Evolutionary conservation across 257 asterid species (phyloP).

Genomic region (Vinca minor): DNA sequence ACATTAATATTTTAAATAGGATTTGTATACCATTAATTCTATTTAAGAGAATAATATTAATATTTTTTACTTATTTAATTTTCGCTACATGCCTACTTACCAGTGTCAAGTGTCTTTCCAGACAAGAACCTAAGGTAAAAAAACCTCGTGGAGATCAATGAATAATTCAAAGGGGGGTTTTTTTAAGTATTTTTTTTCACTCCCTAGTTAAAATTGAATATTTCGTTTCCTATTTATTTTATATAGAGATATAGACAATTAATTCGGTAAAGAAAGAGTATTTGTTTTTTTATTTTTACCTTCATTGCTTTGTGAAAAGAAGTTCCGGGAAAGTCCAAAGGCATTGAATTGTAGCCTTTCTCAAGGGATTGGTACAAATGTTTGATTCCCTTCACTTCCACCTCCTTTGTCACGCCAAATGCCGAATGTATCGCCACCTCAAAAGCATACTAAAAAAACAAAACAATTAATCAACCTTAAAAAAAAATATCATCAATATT

Average conservation of each 20-base stretch:
- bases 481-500: no score
- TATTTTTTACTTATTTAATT: no score
- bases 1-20: no score
- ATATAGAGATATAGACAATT: no score
- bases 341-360: slow-evolving; percentile 73
- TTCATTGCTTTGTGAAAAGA: slow-evolving; percentile 48
- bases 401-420: slow-evolving; percentile 31
- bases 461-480: no score
- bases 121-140: slow-evolving; percentile 3
- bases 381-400: slow-evolving; percentile 37
- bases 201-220: no score
- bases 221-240: no score
- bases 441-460: slow-evolving; percentile 43
- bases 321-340: slow-evolving; percentile 51
- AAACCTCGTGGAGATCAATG: neutral
- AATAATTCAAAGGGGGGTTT: no score
- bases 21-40: no score
- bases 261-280: neutral
- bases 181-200: no score
- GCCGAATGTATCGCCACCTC: slow-evolving; percentile 62
- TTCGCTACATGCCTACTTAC: no score
- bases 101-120: neutral
- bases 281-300: slow-evolving; percentile 20
- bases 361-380: slow-evolving; percentile 36
- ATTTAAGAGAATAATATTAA: no score